Evolutionary conservation across 352 stramenopile species (phyloP).

Genomic region (Phytopythium oedochilum): DNA sequence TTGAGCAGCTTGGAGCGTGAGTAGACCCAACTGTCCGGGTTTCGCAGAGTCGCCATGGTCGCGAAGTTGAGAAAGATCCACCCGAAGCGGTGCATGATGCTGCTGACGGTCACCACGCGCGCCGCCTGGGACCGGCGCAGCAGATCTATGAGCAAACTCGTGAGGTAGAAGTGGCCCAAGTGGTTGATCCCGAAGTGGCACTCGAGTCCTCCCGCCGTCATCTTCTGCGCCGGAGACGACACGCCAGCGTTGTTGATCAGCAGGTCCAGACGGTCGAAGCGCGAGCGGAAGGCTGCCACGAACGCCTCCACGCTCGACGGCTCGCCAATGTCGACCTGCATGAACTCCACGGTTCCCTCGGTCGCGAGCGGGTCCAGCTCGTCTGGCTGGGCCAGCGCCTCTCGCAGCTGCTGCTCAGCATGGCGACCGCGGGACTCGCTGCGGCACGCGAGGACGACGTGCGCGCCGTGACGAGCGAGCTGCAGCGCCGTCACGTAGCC

Average conservation of each 20-base stretch:
- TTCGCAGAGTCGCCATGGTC: conserved; percentile 16
- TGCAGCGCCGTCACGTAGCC: conserved; percentile 41
- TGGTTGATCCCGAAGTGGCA: conserved; percentile 61
- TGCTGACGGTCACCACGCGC: conserved; percentile 34
- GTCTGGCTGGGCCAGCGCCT: background rate
- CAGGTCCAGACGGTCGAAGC: conserved; percentile 42
- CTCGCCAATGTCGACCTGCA: conserved; percentile 44
- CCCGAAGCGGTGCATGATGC: conserved; percentile 19
- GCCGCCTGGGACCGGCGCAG: conserved; percentile 19
- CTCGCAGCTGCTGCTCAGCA: background rate
- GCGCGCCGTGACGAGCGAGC: conserved; percentile 12
- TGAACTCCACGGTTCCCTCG: conserved; percentile 17
- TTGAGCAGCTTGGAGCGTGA: conserved; percentile 42
- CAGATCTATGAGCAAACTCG: conserved; percentile 37
- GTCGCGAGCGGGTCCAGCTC: background rate
- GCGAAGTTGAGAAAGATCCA: conserved; percentile 25
- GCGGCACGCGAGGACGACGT: conserved; percentile 25
- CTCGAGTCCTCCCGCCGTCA: conserved; percentile 34
- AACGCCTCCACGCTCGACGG: conserved; percentile 44
- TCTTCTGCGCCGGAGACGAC: conserved; percentile 9
- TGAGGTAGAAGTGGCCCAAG: conserved; percentile 57
- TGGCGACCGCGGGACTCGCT: conserved; percentile 13
- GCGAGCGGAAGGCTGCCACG: conserved; percentile 21
- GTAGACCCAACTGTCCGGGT: conserved; percentile 25
- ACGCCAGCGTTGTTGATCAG: conserved; percentile 72